Conservation (phyloP, 805 yeast genomes). For the Pichia rugopelliculosa region DNA sequence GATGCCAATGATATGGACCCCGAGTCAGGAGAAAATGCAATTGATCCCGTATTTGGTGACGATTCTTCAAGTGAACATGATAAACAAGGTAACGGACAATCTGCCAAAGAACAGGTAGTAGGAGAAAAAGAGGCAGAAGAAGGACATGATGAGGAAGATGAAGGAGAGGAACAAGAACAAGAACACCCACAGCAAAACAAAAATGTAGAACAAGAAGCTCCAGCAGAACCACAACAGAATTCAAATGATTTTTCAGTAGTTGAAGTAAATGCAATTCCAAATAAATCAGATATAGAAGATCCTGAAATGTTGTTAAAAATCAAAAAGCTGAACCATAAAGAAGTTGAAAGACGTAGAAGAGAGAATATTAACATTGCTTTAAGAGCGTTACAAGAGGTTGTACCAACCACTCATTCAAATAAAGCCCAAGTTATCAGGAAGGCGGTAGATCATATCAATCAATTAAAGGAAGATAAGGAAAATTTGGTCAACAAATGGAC, state of each 20-base stretch:
- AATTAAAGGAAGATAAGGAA: conserved; percentile 84
- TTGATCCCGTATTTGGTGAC: conserved; percentile 5
- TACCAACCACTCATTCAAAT: conserved; percentile 80
- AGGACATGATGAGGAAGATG: not conserved
- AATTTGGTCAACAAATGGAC: conserved; percentile 93
- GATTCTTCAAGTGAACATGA: not conserved
- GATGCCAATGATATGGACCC: not conserved
- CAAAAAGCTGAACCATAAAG: conserved; percentile 88
- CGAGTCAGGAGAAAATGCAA: conserved; percentile 1
- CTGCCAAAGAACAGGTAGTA: too few species aligned
- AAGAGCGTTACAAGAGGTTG: conserved; percentile 63
- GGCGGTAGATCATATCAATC: conserved; percentile 84
- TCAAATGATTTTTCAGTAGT: not conserved
- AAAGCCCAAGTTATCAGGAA: conserved; percentile 84
- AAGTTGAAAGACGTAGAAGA: conserved; percentile 88
- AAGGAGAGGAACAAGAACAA: not conserved
- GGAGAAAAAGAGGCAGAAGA: not conserved
- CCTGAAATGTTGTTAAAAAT: conserved; percentile 76
- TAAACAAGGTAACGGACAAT: conserved; percentile 1
- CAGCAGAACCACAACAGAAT: not conserved
- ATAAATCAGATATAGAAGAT: conserved; percentile 32
- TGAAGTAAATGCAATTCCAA: not conserved
- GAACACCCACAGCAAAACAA: not conserved
- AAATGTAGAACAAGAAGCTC: not conserved
- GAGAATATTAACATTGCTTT: conserved; percentile 86